phyloP scores from a whole-genome alignment of 139 green algal genomes.

The Spirogloea muscicola region DNA sequence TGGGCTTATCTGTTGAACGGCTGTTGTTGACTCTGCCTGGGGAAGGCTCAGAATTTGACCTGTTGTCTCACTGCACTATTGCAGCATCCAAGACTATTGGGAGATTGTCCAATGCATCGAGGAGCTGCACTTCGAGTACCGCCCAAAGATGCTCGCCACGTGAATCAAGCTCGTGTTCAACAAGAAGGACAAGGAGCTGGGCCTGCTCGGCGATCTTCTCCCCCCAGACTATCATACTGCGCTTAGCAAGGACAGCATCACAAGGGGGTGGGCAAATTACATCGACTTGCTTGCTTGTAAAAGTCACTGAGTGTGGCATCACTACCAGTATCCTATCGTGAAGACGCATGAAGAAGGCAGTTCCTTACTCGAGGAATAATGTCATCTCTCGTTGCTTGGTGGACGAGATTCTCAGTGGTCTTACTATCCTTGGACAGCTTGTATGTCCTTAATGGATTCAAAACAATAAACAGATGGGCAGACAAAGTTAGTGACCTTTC shows the following conservation, averaged over 20 bases:
- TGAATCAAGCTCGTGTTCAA: constrained; percentile 2
- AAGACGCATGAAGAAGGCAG: background rate
- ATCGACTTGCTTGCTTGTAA: background rate
- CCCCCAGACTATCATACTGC: background rate
- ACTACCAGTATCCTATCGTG: background rate
- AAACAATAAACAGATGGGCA: too few relatives aligned
- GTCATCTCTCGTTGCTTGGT: background rate
- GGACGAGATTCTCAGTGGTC: background rate
- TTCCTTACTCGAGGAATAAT: background rate
- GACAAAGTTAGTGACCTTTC: background rate
- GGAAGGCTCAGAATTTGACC: background rate
- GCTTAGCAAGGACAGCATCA: background rate
- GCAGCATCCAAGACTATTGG: constrained; percentile 15
- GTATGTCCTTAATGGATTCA: background rate
- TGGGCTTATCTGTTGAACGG: background rate
- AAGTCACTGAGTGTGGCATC: background rate
- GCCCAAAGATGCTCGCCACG: background rate
- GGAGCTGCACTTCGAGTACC: constrained; percentile 3
- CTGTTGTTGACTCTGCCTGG: too few relatives aligned
- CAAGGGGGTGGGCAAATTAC: constrained; percentile 4
- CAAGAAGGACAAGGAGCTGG: constrained; percentile 11
- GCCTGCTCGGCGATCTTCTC: background rate
- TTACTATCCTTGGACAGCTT: background rate
- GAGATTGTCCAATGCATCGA: constrained; percentile 14
- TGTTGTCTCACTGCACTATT: background rate